Percentiles rank a stretch among this genome's conserved stretches.
phyloP scores from a whole-genome alignment of 2,329 filamentous ascomycete species.

The Lachnellula subtilissima region DNA sequence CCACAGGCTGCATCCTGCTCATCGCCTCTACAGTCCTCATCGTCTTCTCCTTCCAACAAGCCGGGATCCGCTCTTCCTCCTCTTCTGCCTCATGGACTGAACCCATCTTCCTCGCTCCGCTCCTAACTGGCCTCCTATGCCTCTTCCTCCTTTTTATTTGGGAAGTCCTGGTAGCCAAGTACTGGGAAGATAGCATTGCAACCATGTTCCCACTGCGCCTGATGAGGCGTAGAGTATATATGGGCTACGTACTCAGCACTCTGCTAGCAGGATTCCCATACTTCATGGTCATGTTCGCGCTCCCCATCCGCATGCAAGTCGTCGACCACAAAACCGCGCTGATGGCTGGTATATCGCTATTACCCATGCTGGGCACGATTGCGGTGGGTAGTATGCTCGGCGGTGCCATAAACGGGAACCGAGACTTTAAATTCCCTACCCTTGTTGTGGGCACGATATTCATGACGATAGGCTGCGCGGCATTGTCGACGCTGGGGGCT shows the following conservation, averaged over 20 bases:
- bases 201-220: background rate
- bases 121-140: background rate
- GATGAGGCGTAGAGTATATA: background rate
- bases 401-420: background rate
- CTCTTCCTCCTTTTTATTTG: background rate
- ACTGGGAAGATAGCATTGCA: background rate
- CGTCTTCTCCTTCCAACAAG: slow-evolving; percentile 5
- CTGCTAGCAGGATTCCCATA: slow-evolving; percentile 2
- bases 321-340: background rate
- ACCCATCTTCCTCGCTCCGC: background rate
- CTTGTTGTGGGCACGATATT: background rate
- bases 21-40: background rate
- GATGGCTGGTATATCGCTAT: background rate
- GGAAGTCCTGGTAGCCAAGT: background rate
- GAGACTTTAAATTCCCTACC: background rate
- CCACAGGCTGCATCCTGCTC: slow-evolving; percentile 1
- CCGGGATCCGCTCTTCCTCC: background rate
- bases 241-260: background rate
- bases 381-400: background rate
- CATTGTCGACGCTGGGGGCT: slow-evolving; percentile 1
- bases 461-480: background rate
- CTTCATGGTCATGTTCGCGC: background rate
- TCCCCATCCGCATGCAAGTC: slow-evolving; percentile 6
- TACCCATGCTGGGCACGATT: background rate
- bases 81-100: background rate